Base-by-base conservation (phyloP, 139 green algal species). In the Limnomonas spitsbergensis region DNA sequence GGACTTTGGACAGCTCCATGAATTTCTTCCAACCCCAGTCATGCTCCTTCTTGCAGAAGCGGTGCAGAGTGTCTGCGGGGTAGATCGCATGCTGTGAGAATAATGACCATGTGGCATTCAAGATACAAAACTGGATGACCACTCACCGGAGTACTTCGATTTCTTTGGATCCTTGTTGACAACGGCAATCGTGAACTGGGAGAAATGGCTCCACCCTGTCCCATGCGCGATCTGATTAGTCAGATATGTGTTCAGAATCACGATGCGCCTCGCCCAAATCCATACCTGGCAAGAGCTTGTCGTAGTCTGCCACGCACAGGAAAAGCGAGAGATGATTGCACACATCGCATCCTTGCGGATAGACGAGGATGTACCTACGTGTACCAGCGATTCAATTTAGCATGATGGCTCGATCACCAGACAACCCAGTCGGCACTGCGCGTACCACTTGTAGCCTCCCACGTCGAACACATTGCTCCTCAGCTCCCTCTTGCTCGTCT, bases 1-100 rank as follows among this genome's bases (percentile, higher is more conserved):
- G 61, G 53, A 98, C 86, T 77, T 94, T 96, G 37, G 73, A 85
- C 61, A 92, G 84, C 84, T 94, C 90, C 93, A 99, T 99, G 87
- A 98, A 99, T 88, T 98, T 98, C 87, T 99, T 99, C 95, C 95
- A 99, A 0, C 95, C 95, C 95, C 95, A 99, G 84, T 99, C 95
- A 81, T 99, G 95, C 89, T 99, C 95, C 89, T 99, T 99, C 84
- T 99, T 99, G 91, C 94, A 98, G 89, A 99, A 99, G 31, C 95
- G 90, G 86, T 99, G 95, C 83, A 99, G 86, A 14, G 95, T 99
- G 84, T 99, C 95, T 91, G 84, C 76, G n/a, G n/a, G n/a, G n/a
- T n/a, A n/a, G n/a, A n/a, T n/a, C n/a, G n/a, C n/a, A n/a, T n/a
- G n/a, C n/a, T n/a, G 7, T n/a, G n/a, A n/a, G n/a, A n/a, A n/a